Evolutionary conservation across 2,329 filamentous ascomycete genomes (phyloP).

Genomic region (Anthostomella pinea): DNA sequence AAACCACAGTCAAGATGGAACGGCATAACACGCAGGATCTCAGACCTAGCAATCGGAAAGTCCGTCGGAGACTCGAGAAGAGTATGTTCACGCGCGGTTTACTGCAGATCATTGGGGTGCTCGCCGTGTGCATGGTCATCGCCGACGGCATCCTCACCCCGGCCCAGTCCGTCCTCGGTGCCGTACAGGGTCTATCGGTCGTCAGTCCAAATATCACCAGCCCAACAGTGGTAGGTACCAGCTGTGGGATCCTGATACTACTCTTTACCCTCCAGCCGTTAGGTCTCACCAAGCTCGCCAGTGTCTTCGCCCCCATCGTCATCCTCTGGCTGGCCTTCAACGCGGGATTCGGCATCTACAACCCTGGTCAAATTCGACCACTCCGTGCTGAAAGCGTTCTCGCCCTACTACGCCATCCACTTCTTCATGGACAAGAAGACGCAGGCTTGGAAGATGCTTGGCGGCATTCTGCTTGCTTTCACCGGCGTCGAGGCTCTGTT

Average conservation of each 20-base stretch:
- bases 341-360: slow-evolving; percentile 61
- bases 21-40: slow-evolving; percentile 57
- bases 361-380: slow-evolving; percentile 50
- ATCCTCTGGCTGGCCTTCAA: slow-evolving; percentile 67
- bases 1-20: slow-evolving; percentile 56
- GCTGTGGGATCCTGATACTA: slow-evolving; percentile 61
- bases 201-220: slow-evolving; percentile 54
- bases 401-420: slow-evolving; percentile 56
- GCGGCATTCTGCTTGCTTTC: slow-evolving; percentile 71
- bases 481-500: slow-evolving; percentile 79
- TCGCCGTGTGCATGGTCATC: slow-evolving; percentile 68
- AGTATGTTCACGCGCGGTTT: slow-evolving; percentile 49
- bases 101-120: slow-evolving; percentile 60
- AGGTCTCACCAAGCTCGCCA: slow-evolving; percentile 59
- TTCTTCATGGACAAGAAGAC: slow-evolving; percentile 59
- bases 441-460: slow-evolving; percentile 62
- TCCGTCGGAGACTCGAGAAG: slow-evolving; percentile 46
- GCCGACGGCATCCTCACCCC: slow-evolving; percentile 65
- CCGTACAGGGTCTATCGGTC: slow-evolving; percentile 62
- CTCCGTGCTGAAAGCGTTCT: slow-evolving; percentile 55
- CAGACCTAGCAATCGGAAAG: slow-evolving; percentile 41
- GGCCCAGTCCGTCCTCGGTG: slow-evolving; percentile 67
- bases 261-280: slow-evolving; percentile 65
- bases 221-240: slow-evolving; percentile 58
- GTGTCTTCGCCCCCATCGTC: slow-evolving; percentile 63